These are phyloP conservation scores for Metschnikowia lochheadii DNA, from an alignment of 805 yeast species.

Conservation along the genomic window DNA sequence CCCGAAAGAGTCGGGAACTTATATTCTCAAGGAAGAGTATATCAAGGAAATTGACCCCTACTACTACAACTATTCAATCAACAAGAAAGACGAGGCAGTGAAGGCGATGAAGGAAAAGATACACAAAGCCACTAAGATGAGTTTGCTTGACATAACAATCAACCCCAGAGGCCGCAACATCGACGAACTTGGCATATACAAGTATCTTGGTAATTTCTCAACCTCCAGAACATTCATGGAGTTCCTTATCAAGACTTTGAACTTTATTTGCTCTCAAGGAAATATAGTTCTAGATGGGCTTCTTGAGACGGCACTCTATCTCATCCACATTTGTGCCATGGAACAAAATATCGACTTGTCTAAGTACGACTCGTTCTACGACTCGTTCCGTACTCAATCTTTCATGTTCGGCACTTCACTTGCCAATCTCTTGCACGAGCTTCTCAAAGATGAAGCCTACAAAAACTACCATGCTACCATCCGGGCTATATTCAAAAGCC, in stretches of 20 bases:
- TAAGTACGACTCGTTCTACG: constrained; percentile 31
- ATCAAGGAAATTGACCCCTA: constrained; percentile 52
- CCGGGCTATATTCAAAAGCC: constrained; percentile 47
- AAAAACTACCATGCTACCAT: constrained; percentile 49
- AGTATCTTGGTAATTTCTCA: constrained; percentile 47
- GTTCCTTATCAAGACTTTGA: constrained; percentile 49
- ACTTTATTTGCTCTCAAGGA: constrained; percentile 32
- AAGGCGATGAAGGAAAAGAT: constrained; percentile 51
- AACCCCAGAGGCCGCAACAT: constrained; percentile 46
- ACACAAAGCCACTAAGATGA: constrained; percentile 34
- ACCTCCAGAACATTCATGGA: constrained; percentile 49
- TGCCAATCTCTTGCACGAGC: constrained; percentile 34
- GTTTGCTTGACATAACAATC: constrained; percentile 49
- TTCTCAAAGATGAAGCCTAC: constrained; percentile 41
- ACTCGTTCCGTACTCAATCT: constrained; percentile 4
- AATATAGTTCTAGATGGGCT: constrained; percentile 50
- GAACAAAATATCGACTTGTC: constrained; percentile 29
- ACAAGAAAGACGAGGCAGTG: constrained; percentile 81
- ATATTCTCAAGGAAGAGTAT: constrained; percentile 34
- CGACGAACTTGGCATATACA: constrained; percentile 35
- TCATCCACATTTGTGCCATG: constrained; percentile 56
- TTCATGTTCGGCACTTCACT: constrained; percentile 27
- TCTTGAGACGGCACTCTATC: constrained; percentile 56
- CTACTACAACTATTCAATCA: constrained; percentile 71
- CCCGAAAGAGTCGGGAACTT: constrained; percentile 35